phyloP scores from a whole-genome alignment of 805 yeast species.

The Ogataea methanolica region DNA sequence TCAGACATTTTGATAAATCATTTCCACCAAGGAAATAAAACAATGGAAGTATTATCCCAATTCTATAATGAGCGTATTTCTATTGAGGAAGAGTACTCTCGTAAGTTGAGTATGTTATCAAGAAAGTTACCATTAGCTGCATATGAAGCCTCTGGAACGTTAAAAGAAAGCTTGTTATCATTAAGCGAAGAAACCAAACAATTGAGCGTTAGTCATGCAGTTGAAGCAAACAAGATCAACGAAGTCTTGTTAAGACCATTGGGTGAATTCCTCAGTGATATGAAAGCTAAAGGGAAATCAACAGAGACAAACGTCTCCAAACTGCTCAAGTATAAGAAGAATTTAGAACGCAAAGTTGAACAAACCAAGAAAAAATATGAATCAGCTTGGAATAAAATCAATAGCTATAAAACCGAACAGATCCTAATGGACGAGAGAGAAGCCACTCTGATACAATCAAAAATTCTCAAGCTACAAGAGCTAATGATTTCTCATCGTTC shows the following conservation, averaged over 20 bases:
- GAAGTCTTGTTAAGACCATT: conserved; percentile 51
- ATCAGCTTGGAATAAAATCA: conserved; percentile 52
- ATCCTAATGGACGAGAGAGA: conserved; percentile 73
- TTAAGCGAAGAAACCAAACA: conserved; percentile 55
- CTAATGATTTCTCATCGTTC: conserved; percentile 39
- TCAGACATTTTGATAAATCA: conserved; percentile 49
- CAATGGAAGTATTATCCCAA: conserved; percentile 45
- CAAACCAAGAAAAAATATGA: conserved; percentile 46
- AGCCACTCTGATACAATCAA: conserved; percentile 53
- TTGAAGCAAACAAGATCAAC: conserved; percentile 45
- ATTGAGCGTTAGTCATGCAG: conserved; percentile 52
- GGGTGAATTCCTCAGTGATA: conserved; percentile 44
- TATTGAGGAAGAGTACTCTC: conserved; percentile 71
- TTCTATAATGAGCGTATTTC: conserved; percentile 53
- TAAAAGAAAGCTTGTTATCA: conserved; percentile 55
- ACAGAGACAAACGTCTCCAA: conserved; percentile 54
- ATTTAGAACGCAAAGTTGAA: conserved; percentile 33
- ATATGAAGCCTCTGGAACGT: conserved; percentile 50
- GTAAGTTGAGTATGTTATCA: conserved; percentile 48
- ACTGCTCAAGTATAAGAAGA: conserved; percentile 43
- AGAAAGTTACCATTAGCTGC: conserved; percentile 24
- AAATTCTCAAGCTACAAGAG: conserved; percentile 45
- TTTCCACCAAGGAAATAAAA: conserved; percentile 54
- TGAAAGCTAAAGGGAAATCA: conserved; percentile 50
- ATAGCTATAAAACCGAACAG: conserved; percentile 55